Conservation (phyloP, 176 grass and related monocot species). For the Aegilops longissima region DNA sequence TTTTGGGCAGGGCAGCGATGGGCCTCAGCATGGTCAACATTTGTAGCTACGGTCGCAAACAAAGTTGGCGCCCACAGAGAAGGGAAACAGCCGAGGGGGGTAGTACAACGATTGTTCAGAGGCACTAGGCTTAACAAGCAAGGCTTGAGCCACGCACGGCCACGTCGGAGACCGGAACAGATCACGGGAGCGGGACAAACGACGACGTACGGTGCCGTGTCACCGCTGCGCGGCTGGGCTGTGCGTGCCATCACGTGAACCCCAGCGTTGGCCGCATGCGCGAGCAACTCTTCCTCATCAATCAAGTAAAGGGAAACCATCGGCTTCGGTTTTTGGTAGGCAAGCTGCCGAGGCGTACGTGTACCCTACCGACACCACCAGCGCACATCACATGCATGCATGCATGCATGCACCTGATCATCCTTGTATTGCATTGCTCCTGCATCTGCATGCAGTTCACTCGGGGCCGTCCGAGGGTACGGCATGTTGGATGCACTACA, state of each 20-base stretch:
- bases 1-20: background rate
- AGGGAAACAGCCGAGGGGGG: background rate
- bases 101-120: background rate
- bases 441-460: no score
- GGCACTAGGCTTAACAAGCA: background rate
- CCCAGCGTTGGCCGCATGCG: background rate
- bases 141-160: background rate
- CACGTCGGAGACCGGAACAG: background rate
- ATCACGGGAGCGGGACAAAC: background rate
- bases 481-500: no score
- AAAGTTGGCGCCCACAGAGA: constrained; percentile 13
- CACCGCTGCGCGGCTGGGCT: background rate
- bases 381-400: background rate
- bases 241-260: constrained; percentile 8
- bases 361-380: background rate
- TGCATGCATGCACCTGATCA: background rate
- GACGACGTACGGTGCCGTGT: background rate
- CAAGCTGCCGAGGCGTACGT: background rate
- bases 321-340: background rate
- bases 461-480: no score
- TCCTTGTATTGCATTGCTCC: no score
- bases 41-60: constrained; percentile 7
- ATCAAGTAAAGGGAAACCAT: background rate
- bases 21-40: background rate
- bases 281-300: background rate